Evolutionary conservation across 805 yeast genomes (phyloP), one percentile per base, ranked within the genome.

Genomic region (Kodamaea hsintzibuensis): DNA sequence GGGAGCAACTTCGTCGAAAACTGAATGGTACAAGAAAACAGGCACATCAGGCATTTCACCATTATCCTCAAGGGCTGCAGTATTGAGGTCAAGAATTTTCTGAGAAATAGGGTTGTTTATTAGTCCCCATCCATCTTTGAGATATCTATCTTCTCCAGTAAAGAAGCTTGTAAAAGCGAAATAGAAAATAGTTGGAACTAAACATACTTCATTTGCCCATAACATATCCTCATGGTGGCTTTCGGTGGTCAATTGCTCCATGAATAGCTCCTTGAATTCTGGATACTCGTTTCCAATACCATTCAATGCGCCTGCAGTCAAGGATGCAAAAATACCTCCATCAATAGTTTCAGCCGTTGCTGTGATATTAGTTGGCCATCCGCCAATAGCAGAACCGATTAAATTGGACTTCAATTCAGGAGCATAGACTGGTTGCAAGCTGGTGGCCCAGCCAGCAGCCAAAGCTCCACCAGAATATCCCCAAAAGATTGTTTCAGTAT

Each of bases 391-490:
- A 13, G 61, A 71, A 12, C 76, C 77, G 57, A 61, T 49, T 50
- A 62, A 6, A 55, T 44, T 33, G 40, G 47, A 17, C 62, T 56
- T 19, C 30, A 59, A 57, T 18, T 72, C 75, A 1, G 70, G 69
- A 1, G 75, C 74, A 55, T 71, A 71, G 1, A 55, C 44, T 7
- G 73, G 73, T 54, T 70, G 74, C 17, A 70, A 56, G 5, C 66
- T 61, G 3, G 70, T 69, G 12, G 76, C 76, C 76, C 76, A 72
- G 1, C 72, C 67, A n/a, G 69, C 51, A 13, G 76, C 73, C 19
- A 71, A 52, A 0, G 71, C 58, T 5, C 75, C 76, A 10, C 77
- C 77, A 2, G 73, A 68, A 44, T 66, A 72, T 1, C 77, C 77
- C 69, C 69, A 69, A 49, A 71, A 40, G 16, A 51, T 56, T 7